Percentiles rank a stretch among this genome's conserved stretches.
Evolutionary conservation across 1,139 yeast genomes (phyloP).

Genomic region (Sugiyamaella castrensis): DNA sequence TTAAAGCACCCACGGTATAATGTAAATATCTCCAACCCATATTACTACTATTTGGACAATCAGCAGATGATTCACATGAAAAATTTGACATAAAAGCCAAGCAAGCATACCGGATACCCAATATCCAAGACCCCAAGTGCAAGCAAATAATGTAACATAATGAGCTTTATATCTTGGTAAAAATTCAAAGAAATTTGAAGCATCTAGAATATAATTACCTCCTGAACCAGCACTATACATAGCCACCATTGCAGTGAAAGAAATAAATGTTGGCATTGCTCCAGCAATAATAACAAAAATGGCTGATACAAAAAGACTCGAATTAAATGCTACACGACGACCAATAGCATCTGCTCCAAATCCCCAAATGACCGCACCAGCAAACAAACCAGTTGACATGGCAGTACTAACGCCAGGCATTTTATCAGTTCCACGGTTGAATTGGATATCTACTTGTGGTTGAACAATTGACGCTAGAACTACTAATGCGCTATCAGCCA

Average conservation of each 20-base stretch:
- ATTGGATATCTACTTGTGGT: slow-evolving; percentile 12
- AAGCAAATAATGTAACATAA: slow-evolving; percentile 52
- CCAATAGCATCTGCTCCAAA: slow-evolving; percentile 47
- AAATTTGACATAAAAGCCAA: slow-evolving; percentile 51
- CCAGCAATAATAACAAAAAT: slow-evolving; percentile 43
- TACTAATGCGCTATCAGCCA: slow-evolving; percentile 58
- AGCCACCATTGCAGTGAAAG: slow-evolving; percentile 34
- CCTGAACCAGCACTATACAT: slow-evolving; percentile 49
- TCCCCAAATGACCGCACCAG: slow-evolving; percentile 57
- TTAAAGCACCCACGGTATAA: slow-evolving; percentile 11
- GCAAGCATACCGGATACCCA: slow-evolving; percentile 50
- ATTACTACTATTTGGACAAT: slow-evolving; percentile 47
- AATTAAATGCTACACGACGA: slow-evolving; percentile 54
- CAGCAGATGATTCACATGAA: slow-evolving; percentile 42
- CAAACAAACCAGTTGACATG: slow-evolving; percentile 45
- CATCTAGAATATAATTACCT: slow-evolving; percentile 57
- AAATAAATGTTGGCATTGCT: slow-evolving; percentile 51
- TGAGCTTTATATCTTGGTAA: slow-evolving; percentile 51
- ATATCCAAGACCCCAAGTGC: slow-evolving; percentile 61
- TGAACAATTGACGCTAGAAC: slow-evolving; percentile 37
- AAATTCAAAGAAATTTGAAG: slow-evolving; percentile 54
- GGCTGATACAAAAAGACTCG: slow-evolving; percentile 50
- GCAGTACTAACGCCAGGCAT: slow-evolving; percentile 21
- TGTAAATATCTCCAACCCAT: slow-evolving; percentile 54
- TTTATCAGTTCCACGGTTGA: slow-evolving; percentile 14